Conservation (phyloP, 345 rosid genomes). For the Moricandia moricandioides region DNA sequence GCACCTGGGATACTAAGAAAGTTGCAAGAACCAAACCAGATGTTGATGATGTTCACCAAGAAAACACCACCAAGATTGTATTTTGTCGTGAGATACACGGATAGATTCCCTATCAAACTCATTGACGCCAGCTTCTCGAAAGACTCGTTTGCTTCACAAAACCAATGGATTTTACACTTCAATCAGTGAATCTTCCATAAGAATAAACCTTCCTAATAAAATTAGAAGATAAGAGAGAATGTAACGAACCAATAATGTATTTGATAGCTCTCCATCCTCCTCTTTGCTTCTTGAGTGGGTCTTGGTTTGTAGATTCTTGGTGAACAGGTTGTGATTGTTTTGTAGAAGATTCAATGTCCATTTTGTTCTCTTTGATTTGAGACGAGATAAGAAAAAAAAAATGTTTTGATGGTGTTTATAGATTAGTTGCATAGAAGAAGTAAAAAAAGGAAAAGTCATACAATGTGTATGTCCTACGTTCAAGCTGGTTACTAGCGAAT, state of each 20-base stretch:
- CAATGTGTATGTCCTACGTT: constrained; percentile 13
- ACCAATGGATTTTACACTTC: background rate
- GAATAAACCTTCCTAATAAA: background rate
- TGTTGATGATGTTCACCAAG: constrained; percentile 51
- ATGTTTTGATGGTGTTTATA: background rate
- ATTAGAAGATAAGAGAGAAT: background rate
- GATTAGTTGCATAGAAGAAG: background rate
- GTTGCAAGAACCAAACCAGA: constrained; percentile 65
- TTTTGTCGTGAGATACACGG: constrained; percentile 48
- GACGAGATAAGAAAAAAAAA: background rate
- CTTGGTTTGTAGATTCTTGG: constrained; percentile 13
- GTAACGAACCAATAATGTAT: constrained; percentile 42
- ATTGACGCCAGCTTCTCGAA: constrained; percentile 82
- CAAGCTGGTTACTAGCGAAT: constrained; percentile 32
- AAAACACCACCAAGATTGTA: constrained; percentile 59
- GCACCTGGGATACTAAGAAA: constrained; percentile 61
- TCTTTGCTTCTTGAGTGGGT: background rate
- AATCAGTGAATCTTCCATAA: background rate
- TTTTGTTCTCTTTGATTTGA: background rate
- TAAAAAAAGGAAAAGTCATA: constrained; percentile 19
- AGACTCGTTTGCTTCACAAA: constrained; percentile 55
- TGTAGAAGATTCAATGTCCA: constrained; percentile 23
- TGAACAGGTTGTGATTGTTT: background rate
- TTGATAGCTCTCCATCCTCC: constrained; percentile 57
- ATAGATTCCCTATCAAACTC: constrained; percentile 56